Evolutionary conservation across 2,329 filamentous ascomycete species (phyloP).

Genomic region (Nannizziopsis arthrosporioides): DNA sequence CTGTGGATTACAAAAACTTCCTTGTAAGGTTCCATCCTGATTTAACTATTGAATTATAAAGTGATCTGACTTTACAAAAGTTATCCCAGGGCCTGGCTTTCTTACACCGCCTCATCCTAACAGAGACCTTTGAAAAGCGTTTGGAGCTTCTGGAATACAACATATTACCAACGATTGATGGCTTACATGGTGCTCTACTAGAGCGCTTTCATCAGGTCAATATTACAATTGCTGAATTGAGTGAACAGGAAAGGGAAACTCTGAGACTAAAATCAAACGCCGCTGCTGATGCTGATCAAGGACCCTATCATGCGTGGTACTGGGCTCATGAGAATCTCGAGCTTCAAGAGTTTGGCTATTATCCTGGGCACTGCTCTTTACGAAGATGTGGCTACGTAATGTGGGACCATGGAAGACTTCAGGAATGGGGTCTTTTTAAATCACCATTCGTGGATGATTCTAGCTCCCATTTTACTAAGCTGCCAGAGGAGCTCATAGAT

Average conservation of each 20-base stretch:
- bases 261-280: not conserved
- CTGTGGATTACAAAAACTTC: not conserved
- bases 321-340: slow-evolving; percentile 8
- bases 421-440: too few species aligned
- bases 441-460: too few species aligned
- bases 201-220: not conserved
- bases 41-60: not conserved
- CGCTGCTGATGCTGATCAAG: slow-evolving; percentile 7
- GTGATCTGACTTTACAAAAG: slow-evolving; percentile 2
- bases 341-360: slow-evolving; percentile 1
- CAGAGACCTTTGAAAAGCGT: slow-evolving; percentile 10
- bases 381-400: slow-evolving; percentile 13
- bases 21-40: slow-evolving; percentile 1
- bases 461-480: too few species aligned
- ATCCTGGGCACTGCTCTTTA: not conserved
- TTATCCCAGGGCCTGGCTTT: slow-evolving; percentile 9
- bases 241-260: not conserved
- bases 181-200: not conserved
- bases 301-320: slow-evolving; percentile 9
- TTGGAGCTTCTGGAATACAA: slow-evolving; percentile 2
- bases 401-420: slow-evolving; percentile 13
- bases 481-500: not conserved
- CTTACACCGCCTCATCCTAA: slow-evolving; percentile 4
- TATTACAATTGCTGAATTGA: slow-evolving; percentile 1
- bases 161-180: not conserved